Evolutionary conservation across 2,329 filamentous ascomycete species (phyloP).

Genomic region (Hymenoscyphus linearis): DNA sequence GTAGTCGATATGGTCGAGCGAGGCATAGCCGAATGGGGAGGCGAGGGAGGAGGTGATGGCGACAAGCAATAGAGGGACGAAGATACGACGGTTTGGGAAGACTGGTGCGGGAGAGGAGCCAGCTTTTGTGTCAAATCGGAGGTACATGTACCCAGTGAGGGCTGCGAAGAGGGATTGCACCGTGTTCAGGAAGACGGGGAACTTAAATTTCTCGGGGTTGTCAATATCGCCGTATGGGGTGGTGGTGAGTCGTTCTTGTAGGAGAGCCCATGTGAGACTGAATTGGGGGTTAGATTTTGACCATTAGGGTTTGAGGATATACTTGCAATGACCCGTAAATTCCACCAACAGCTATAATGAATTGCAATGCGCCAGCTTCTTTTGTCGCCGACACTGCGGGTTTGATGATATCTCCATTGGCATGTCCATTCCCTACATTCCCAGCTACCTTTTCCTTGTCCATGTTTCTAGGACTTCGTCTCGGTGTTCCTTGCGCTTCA

Average conservation of each 20-base stretch:
- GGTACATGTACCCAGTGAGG: slow-evolving; percentile 74
- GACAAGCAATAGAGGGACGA: slow-evolving; percentile 76
- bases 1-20: slow-evolving; percentile 91
- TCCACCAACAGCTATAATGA: slow-evolving; percentile 82
- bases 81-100: slow-evolving; percentile 70
- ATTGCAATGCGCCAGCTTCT: slow-evolving; percentile 64
- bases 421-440: slow-evolving; percentile 21
- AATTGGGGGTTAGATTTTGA: neutral
- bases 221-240: slow-evolving; percentile 68
- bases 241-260: slow-evolving; percentile 96
- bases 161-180: slow-evolving; percentile 89
- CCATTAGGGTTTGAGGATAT: neutral
- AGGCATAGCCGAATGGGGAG: slow-evolving; percentile 93
- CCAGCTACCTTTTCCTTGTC: slow-evolving; percentile 31
- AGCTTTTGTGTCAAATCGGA: slow-evolving; percentile 56
- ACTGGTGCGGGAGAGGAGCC: slow-evolving; percentile 53
- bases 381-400: slow-evolving; percentile 30
- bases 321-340: slow-evolving; percentile 95
- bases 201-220: slow-evolving; percentile 75
- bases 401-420: slow-evolving; percentile 31
- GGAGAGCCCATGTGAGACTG: slow-evolving; percentile 89
- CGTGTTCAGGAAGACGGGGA: slow-evolving; percentile 92
- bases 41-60: slow-evolving; percentile 83
- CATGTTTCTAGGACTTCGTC: slow-evolving; percentile 26
- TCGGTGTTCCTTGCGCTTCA: slow-evolving; percentile 33